Evolutionary conservation across 1,139 yeast genomes (phyloP), one percentile per base, ranked within the genome.

Genomic region (Casaregolazyma lundiana): DNA sequence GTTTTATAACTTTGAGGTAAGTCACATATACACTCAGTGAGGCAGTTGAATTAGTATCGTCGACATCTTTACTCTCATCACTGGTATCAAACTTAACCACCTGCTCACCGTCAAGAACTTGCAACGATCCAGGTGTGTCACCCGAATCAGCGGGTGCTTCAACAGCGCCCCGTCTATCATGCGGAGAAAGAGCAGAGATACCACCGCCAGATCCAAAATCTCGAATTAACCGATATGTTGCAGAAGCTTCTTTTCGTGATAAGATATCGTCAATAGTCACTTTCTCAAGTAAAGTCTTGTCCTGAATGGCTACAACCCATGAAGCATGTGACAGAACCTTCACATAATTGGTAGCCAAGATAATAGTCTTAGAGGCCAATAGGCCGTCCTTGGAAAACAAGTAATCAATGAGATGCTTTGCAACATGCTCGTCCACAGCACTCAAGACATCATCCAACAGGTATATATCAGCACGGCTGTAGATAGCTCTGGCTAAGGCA

Each of bases 381-480:
- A 78, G 54, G 0, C 84, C 90, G 41, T 97, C 98, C 47, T 87
- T 74, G 51, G 76, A 52, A 43, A 88, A 65, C 64, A 95, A 86
- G 15, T 77, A 67, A 48, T 81, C 81, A 75, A 87, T 78, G 44
- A 89, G 85, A 58, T 82, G 85, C 54, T 80, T 81, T 38, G 96
- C 96, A 21, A 88, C 96, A 60, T 86, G 81, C 6, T 96, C 87
- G 70, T 89, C 97, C 11, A 89, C 96, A 1, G 96, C 97, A 68
- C 89, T 80, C 50, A 89, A 71, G 5, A 88, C 94, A 65, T 89
- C 97, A 61, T 89, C 97, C 50, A 89, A 70, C 49, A 89, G 65
- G 18, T 86, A 68, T 35, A 84, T 79, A 50, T 84, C 88, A 29
- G 74, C 69, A 48, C 77, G 71, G 35, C 84, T 80, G 63, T 89